Base-by-base conservation (phyloP, 805 yeast genomes). In the Hanseniaspora thailandica region DNA sequence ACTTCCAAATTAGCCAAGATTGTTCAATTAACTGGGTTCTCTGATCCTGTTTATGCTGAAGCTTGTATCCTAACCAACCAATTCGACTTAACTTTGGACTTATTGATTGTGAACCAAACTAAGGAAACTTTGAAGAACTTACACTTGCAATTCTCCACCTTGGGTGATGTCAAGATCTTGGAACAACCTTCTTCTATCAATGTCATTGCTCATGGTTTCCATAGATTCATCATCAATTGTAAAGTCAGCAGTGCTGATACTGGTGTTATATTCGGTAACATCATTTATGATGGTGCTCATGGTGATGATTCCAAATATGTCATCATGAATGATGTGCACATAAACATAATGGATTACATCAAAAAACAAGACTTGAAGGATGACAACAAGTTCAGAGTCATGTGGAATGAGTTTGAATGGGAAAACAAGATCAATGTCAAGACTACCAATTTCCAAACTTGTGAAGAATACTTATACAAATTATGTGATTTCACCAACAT, bases 341-440 rank as follows among this genome's bases (percentile, higher is more conserved):
- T 93, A 55, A 96, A 93, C 66, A 86, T 93, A 52, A 86, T 93
- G 88, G 97, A 93, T 69, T 93, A 93, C 71, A 88, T 93, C 68
- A 87, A 86, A 66, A 97, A 98, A 20, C 93, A 95, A n/a, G 76
- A 78, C 23, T 86, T 95, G 67, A 50, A 50, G 23, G 72, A 88
- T 15, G 97, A 90, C 69, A 79, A 81, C 44, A 84, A 79, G 60
- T 93, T 93, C 84, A 84, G 98, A 64, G 78, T 81, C 62, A 90
- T 89, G 97, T 93, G 99, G 99, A 87, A 88, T 66, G 97, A 89
- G 67, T 93, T 94, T 66, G 99, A 93, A 71, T 93, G 98, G 98
- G 98, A 93, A 70, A 93, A 93, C 73, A 93, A 93, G 73, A 89
- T 93, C 61, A 85, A 89, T 56, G 85, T 93, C 65, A 81, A 83